Conservation (phyloP, 257 asterid genomes). For the Salvia hispanica region DNA sequence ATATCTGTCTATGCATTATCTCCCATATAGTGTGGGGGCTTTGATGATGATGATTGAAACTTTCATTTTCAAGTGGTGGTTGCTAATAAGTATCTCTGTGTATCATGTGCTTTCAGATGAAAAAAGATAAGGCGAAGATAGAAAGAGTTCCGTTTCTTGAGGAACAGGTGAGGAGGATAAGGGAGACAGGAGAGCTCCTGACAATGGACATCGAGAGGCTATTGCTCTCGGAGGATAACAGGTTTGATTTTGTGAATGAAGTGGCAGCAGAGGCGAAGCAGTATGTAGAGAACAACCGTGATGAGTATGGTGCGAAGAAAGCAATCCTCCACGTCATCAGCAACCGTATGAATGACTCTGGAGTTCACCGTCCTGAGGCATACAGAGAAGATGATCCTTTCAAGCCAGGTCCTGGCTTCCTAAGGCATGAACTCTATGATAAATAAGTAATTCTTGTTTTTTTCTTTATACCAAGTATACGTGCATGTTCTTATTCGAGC, state of each 20-base stretch:
- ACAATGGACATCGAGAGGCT: constrained; percentile 82
- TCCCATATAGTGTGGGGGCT: neutral
- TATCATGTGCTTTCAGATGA: constrained; percentile 42
- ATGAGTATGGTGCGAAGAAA: constrained; percentile 87
- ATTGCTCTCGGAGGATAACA: constrained; percentile 76
- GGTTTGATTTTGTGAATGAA: constrained; percentile 78
- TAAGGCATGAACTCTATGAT: constrained; percentile 63
- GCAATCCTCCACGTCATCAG: constrained; percentile 89
- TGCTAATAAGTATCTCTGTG: neutral
- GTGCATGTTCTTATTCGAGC: neutral
- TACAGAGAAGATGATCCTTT: constrained; percentile 75
- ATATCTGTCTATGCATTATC: neutral
- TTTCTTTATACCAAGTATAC: neutral
- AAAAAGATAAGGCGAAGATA: constrained; percentile 60
- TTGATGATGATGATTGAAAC: neutral
- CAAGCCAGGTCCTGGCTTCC: constrained; percentile 90
- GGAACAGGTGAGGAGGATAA: constrained; percentile 82
- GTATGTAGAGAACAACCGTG: constrained; percentile 87
- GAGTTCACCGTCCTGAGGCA: constrained; percentile 77
- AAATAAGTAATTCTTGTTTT: neutral
- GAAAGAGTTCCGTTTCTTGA: constrained; percentile 88
- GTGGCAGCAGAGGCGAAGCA: constrained; percentile 92
- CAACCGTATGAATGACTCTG: constrained; percentile 91
- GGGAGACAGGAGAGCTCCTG: constrained; percentile 65
- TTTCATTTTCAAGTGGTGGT: neutral